Percentiles rank a stretch among this genome's conserved stretches.
Evolutionary conservation across 106 monocot species (phyloP).

Genomic region (Dendrobium nobile): DNA sequence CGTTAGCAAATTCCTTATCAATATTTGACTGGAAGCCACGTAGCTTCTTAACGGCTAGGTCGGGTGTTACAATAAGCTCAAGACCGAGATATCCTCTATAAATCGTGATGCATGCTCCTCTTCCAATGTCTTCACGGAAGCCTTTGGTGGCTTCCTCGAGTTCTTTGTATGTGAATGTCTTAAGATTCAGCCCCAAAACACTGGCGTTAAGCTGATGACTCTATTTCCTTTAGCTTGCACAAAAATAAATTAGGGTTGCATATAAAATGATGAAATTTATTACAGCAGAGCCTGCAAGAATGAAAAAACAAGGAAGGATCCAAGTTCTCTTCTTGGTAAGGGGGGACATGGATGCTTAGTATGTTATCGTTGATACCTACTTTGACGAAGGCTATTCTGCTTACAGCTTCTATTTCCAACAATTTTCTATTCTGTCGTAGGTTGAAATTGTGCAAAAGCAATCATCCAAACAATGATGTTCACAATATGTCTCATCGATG

Average conservation of each 20-base stretch:
- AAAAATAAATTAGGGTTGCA: neutral
- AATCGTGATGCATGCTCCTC: conserved; percentile 41
- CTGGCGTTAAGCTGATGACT: neutral
- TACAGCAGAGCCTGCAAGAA: neutral
- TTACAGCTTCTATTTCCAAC: neutral
- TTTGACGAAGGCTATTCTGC: neutral
- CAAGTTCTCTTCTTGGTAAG: neutral
- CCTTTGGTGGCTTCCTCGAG: no score
- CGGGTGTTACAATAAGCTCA: conserved; percentile 42
- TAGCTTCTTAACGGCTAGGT: conserved; percentile 55
- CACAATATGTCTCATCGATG: neutral
- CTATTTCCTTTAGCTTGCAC: neutral
- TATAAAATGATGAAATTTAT: neutral
- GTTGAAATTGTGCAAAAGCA: neutral
- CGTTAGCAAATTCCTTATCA: conserved; percentile 42
- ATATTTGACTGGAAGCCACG: conserved; percentile 13
- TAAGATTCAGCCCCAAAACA: no score
- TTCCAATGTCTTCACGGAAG: no score
- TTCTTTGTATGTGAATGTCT: no score
- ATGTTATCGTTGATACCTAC: neutral
- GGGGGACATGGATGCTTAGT: neutral
- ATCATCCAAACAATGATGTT: neutral
- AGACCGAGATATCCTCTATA: conserved; percentile 31
- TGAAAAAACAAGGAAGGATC: neutral
- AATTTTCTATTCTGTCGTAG: neutral